These are phyloP conservation scores for Dictyostelium firmibasis DNA, from an alignment of 78 protist genomes.

Conservation along the genomic window DNA sequence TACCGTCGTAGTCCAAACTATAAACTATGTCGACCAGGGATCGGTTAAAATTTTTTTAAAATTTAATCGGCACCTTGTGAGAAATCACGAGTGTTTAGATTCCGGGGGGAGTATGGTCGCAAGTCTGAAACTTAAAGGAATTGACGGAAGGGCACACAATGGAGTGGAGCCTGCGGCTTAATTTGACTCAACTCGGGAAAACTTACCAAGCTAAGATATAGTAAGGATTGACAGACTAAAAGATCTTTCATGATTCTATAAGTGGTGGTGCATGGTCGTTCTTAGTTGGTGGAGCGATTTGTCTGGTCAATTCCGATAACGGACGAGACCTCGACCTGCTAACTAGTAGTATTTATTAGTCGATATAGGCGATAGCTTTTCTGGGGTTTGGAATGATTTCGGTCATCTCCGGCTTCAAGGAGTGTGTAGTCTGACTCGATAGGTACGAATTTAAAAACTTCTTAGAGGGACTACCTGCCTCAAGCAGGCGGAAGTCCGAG, in stretches of 20 bases:
- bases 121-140: conserved; percentile 96
- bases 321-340: conserved; percentile 97
- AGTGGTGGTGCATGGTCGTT: conserved; percentile 98
- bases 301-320: conserved; percentile 98
- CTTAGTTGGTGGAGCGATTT: conserved; percentile 96
- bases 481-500: conserved; percentile 21
- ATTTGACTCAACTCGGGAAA: conserved; percentile 96
- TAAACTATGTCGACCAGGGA: conserved; percentile 96
- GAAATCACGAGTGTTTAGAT: conserved; percentile 92
- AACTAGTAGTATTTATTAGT: conserved; percentile 69
- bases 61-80: conserved; percentile 80
- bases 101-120: conserved; percentile 97
- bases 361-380: conserved; percentile 7
- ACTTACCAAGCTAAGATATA: conserved; percentile 95
- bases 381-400: conserved; percentile 19
- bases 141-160: conserved; percentile 97
- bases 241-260: conserved; percentile 94
- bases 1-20: conserved; percentile 97
- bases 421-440: background rate
- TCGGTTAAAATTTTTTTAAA: conserved; percentile 66
- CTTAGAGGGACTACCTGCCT: conserved; percentile 88
- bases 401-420: background rate
- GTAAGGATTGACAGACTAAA: conserved; percentile 93
- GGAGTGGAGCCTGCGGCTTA: conserved; percentile 96
- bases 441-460: conserved; percentile 62